phyloP scores from a whole-genome alignment of 176 grass and related monocot species.

The Ensete ventricosum region DNA sequence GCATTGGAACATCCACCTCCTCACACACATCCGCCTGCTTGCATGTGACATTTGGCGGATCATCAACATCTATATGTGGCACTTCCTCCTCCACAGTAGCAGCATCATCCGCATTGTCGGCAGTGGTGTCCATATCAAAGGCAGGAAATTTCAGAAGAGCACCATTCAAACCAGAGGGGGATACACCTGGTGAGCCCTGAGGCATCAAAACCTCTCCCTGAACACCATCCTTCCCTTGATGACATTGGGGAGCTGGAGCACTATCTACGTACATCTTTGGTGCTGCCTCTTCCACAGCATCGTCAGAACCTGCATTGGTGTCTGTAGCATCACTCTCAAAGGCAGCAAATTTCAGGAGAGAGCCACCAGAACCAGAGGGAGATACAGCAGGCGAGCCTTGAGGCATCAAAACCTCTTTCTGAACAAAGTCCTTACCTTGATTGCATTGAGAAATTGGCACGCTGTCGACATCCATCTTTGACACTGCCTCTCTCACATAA shows the following conservation, averaged over 20 bases:
- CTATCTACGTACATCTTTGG: not conserved
- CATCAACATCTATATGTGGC: not conserved
- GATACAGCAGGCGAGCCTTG: not conserved
- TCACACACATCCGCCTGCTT: not conserved
- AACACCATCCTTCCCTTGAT: not conserved
- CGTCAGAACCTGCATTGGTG: not conserved
- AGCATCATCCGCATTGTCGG: not conserved
- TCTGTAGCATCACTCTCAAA: not conserved
- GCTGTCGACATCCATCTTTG: not conserved
- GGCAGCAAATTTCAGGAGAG: not conserved
- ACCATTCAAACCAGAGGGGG: not conserved
- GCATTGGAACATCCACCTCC: conserved; percentile 1
- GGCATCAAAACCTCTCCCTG: not conserved
- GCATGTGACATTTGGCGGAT: not conserved
- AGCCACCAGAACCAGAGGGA: not conserved
- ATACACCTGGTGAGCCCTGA: not conserved
- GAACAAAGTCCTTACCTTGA: not conserved
- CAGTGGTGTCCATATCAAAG: not conserved
- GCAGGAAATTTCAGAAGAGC: not conserved
- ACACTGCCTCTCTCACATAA: not conserved
- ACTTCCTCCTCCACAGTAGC: not conserved
- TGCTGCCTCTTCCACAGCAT: not conserved
- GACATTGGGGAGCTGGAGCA: not conserved
- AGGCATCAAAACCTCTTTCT: not conserved
- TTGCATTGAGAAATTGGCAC: not conserved